A percentile compares a stretch with the other conserved stretches of the same genome.
These are phyloP conservation scores for Coccomyxa subellipsoidea DNA, from an alignment of 163 green algal genomes.

Conservation along the genomic window DNA sequence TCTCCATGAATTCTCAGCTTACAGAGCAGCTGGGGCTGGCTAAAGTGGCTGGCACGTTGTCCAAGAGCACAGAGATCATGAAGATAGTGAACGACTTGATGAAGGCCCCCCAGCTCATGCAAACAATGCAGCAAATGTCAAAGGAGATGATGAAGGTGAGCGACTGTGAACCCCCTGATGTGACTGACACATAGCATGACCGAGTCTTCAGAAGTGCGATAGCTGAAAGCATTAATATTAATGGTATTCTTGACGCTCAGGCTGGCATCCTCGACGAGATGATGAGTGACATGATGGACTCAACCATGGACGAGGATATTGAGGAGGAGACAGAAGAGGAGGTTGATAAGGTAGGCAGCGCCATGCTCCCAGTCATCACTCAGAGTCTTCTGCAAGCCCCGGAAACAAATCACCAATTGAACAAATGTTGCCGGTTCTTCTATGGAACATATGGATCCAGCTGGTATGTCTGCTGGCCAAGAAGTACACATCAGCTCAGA, in stretches of 20 bases:
- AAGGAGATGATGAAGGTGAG: conserved; percentile 82
- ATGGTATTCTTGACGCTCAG: not conserved
- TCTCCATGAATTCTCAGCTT: conserved; percentile 80
- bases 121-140: conserved; percentile 34
- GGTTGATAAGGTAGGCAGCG: conserved; percentile 53
- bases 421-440: too few relatives aligned
- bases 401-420: too few relatives aligned
- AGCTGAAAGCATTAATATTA: too few relatives aligned
- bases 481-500: too few relatives aligned
- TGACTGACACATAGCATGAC: too few relatives aligned
- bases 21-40: conserved; percentile 79
- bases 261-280: conserved; percentile 94
- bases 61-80: conserved; percentile 72
- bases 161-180: too few relatives aligned
- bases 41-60: conserved; percentile 69
- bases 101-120: conserved; percentile 70
- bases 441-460: too few relatives aligned
- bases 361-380: too few relatives aligned
- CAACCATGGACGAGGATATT: conserved; percentile 57
- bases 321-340: conserved; percentile 71
- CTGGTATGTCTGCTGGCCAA: too few relatives aligned
- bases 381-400: too few relatives aligned
- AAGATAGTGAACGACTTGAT: conserved; percentile 48
- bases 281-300: conserved; percentile 73
- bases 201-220: too few relatives aligned